Base-by-base conservation (phyloP, 2,329 filamentous ascomycete species). In the Penicillium sp. region DNA sequence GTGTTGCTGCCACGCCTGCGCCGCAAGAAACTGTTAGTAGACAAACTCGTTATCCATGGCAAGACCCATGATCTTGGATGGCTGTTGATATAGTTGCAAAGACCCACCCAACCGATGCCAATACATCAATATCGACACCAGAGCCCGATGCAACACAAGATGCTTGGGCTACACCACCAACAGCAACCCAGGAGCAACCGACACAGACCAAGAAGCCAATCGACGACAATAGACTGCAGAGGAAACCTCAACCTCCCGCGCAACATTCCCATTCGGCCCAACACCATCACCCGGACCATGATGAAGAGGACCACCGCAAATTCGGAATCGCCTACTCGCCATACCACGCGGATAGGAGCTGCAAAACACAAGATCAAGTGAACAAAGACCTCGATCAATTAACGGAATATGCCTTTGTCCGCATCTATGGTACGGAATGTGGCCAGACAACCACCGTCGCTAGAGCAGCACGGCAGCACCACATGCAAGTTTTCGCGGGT, bases 361-460 rank as follows among this genome's bases (percentile, higher is more conserved):
- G 92, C 84, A 95, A 94, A 76, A 81, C 84, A 6, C 79, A 83
- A 57, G 78, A 80, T 1, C 81, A 91, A 68, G 83, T 96, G 56
- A 81, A 85, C 62, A 73, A 78, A 22, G 92, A 96, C 71, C 86
- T 95, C 68, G 78, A 79, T 17, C 78, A 77, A 51, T 78, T 88
- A 56, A 80, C 87, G 30, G 75, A 78, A 15, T 93, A 90, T 77
- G 82, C 82, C 19, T 76, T 88, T 38, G 80, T 96, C 58, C 90
- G 93, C 55, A 85, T 91, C 72, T 96, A 96, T 73, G 92, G 92
- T 56, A 87, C 88, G 60, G 91, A 93, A 76, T 96, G 92, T 76
- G 81, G 91, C 71, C 90, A 93, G 75, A 84, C 92, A 42, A 75
- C 82, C 2, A 86, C 83, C 15, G 85, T 90, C 19, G 79, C 90